Evolutionary conservation across 1,284 basidiomycete genomes (phyloP), one percentile per base, ranked within the genome.

Genomic region (Sporisorium sorghi): DNA sequence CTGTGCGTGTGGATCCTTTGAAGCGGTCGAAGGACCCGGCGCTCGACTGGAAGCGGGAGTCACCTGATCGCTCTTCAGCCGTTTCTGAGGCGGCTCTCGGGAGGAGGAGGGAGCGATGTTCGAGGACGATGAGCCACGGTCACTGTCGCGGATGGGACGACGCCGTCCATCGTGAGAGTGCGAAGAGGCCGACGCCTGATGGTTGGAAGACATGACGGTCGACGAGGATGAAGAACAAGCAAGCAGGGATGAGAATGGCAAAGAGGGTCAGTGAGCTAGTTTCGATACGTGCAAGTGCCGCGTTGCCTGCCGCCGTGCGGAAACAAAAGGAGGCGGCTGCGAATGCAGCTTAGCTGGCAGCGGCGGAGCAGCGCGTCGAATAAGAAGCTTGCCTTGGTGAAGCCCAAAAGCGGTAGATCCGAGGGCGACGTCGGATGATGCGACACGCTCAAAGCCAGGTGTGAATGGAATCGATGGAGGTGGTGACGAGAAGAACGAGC

Each of bases 371-470:
- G 48, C 39, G 53, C 17, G 15, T 33, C 21, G 23, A 44, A 43
- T 47, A 33, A 28, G 55, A 64, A 58, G 62, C 62, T 64, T 64
- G 62, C 62, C 62, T 64, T 48, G 19, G 49, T 40, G 19, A 35
- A 52, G 60, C 48, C 42, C 26, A 19, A 14, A 10, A n/a, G 12
- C n/a, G 26, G 1, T 24, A 17, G 23, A 17, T 17, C 14, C 19
- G 1, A 42, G 32, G 40, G 28, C 48, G 23, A 30, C 33, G 54
- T 46, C 49, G 55, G 55, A 48, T 28, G 50, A 39, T 47, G 58
- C 43, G 58, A 39, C 42, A n/a, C n/a, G 44, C 35, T n/a, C 42
- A 44, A 43, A 37, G 44, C 26, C 43, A 52, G 35, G 49, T 21
- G 43, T 2, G 24, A 15, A 30, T n/a, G 32, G 19, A 19, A 46